A percentile compares a stretch with the other conserved stretches of the same genome.
These are phyloP conservation scores for Neurospora sp. DNA, from an alignment of 2,329 filamentous ascomycete genomes.

Conservation along the genomic window DNA sequence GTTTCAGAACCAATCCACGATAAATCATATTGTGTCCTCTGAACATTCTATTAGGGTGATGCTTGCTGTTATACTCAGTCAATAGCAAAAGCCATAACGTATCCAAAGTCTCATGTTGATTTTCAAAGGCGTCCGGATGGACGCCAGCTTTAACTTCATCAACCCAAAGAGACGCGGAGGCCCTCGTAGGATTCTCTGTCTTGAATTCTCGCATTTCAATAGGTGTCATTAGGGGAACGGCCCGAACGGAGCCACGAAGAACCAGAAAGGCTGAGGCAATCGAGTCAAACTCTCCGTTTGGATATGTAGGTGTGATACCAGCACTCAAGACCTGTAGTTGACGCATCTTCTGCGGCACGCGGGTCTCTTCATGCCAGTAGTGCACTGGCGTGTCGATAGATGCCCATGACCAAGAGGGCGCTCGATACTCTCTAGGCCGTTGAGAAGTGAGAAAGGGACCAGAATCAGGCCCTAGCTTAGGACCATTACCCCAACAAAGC, in stretches of 20 bases:
- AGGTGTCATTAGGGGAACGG: background rate
- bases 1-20: background rate
- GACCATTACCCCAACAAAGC: background rate
- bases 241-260: background rate
- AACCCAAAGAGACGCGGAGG: background rate
- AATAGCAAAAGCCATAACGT: background rate
- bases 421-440: conserved; percentile 1
- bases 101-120: background rate
- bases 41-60: too few species aligned
- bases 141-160: background rate
- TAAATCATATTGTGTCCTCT: accelerated
- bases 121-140: background rate
- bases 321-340: background rate
- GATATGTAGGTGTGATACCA: background rate
- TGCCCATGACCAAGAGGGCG: conserved; percentile 9
- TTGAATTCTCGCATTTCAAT: background rate
- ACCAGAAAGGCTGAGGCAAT: background rate
- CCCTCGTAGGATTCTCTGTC: background rate
- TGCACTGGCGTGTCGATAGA: background rate
- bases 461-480: too few species aligned
- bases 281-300: background rate
- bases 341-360: background rate
- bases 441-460: background rate
- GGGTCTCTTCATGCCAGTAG: background rate
- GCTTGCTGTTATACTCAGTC: background rate